Base-by-base conservation (phyloP, 2,329 filamentous ascomycete species). In the Alternaria arborescens region DNA sequence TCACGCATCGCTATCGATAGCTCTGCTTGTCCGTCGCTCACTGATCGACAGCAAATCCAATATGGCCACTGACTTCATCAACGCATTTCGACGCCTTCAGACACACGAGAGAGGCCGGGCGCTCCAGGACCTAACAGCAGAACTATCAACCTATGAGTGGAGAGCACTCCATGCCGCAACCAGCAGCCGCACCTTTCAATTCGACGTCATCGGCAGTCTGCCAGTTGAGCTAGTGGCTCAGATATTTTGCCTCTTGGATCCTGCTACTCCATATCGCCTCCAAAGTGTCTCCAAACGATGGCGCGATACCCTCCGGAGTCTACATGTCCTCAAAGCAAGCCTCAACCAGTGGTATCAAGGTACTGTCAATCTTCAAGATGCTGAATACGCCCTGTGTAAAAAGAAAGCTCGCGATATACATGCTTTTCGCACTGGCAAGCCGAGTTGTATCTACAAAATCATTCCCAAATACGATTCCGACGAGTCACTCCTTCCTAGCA, bases 211-310 rank as follows among this genome's bases (percentile, higher is more conserved):
- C 32, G 70, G 66, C n/a, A 59, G 38, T 1, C 61, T 81, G 36
- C 80, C 80, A 5, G 16, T 77, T 14, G 80, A 82, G 67, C 66
- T 82, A 8, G 67, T 78, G 6, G 68, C 73, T 20, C 61, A 72
- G 5, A 55, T 81, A 16, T 79, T 81, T 59, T 57, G 60, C 32
- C 65, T 77, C 68, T 50, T 81, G 58, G 76, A 76, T 42, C 50
- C 67, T 43, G 36, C 73, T 46, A 65, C 71, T 5, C 58, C 70
- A 2, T 78, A 73, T 56, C 72, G 65, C 42, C 60, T 74, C 22
- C 76, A 76, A 60, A 42, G 41, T 10, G 74, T 81, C 32, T 78
- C 71, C 34, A 71, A 62, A 36, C 69, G 58, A 8, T 82, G 80
- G 80, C 62, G 58, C 5, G 24, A 53, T 10, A 28, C 70, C 2